A percentile compares a stretch with the other conserved stretches of the same genome.
phyloP scores from a whole-genome alignment of 2,329 filamentous ascomycete genomes.

The Xylariaceae sp. region DNA sequence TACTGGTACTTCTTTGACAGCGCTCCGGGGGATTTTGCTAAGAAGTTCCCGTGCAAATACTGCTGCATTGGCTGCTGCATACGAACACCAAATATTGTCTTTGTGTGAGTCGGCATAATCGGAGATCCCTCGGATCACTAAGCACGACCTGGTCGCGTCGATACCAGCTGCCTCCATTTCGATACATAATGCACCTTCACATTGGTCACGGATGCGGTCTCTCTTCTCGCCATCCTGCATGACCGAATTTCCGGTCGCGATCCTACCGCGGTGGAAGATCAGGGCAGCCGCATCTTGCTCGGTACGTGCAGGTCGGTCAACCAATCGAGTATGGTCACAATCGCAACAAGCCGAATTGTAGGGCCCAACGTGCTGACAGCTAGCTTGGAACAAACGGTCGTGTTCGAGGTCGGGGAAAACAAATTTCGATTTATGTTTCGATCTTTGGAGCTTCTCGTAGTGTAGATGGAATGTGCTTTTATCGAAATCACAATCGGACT shows the following conservation, averaged over 20 bases:
- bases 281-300: neutral
- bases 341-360: neutral
- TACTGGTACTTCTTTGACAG: neutral
- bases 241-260: slow-evolving; percentile 1
- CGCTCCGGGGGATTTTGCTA: neutral
- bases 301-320: neutral
- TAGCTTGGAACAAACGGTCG: neutral
- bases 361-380: neutral
- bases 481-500: neutral
- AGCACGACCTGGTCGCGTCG: neutral
- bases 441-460: neutral
- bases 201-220: slow-evolving; percentile 1
- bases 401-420: slow-evolving; percentile 1
- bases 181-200: slow-evolving; percentile 2
- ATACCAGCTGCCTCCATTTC: slow-evolving; percentile 4
- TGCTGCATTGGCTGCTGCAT: neutral
- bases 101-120: slow-evolving; percentile 4
- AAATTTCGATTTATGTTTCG: slow-evolving; percentile 1
- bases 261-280: slow-evolving; percentile 3
- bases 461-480: neutral
- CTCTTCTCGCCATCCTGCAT: slow-evolving; percentile 2
- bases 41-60: slow-evolving; percentile 4
- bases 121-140: slow-evolving; percentile 2
- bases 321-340: neutral
- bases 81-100: slow-evolving; percentile 1